Base-by-base conservation (phyloP, 208 protist species). In the Trypanosoma lewisi region DNA sequence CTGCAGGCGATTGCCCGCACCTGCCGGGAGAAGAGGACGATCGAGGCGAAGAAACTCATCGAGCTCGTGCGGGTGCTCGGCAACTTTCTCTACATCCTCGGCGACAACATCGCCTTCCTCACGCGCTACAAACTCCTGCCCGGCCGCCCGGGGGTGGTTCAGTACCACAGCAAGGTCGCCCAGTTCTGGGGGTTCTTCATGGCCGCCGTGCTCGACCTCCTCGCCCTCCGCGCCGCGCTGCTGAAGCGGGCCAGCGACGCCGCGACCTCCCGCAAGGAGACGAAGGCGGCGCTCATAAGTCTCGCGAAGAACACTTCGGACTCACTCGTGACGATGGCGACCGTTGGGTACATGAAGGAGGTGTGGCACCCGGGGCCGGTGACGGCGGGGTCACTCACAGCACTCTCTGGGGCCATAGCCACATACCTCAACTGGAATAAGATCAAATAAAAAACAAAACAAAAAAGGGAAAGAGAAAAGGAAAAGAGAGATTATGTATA, bases 171-270 rank as follows among this genome's bases (percentile, higher is more conserved):
- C 19, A 95, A 95, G 77, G 70, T 87, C 11, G 89, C 84, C 1
- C 91, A 96, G 81, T 96, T 96, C 85, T 96, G 85, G 87, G 89
- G 88, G 58, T 96, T 93, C 79, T 84, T 96, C 70, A 70, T 94
- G 36, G 88, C 88, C n/a, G 73, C 77, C 41, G 85, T 91, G 41
- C 83, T 96, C 37, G 88, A 96, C 70, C 62, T 94, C 54, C 67
- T 93, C 50, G 79, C 85, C 17, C 63, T 96, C 9, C 76, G 68
- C 33, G 71, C 58, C 44, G 83, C 80, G 36, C 73, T 90, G 31
- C 52, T 73, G 61, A 89, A 85, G 79, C 76, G 77, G 61, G 49
- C 57, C 12, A 66, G 70, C 19, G 87, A 93, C 30, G 64, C 65
- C 34, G 68, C 73, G 21, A 73, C 77, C 34, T 74, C 64, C 73